A percentile compares a stretch with the other conserved stretches of the same genome.
Evolutionary conservation across 2,329 filamentous ascomycete genomes (phyloP).

Genomic region (Exophiala sp.): DNA sequence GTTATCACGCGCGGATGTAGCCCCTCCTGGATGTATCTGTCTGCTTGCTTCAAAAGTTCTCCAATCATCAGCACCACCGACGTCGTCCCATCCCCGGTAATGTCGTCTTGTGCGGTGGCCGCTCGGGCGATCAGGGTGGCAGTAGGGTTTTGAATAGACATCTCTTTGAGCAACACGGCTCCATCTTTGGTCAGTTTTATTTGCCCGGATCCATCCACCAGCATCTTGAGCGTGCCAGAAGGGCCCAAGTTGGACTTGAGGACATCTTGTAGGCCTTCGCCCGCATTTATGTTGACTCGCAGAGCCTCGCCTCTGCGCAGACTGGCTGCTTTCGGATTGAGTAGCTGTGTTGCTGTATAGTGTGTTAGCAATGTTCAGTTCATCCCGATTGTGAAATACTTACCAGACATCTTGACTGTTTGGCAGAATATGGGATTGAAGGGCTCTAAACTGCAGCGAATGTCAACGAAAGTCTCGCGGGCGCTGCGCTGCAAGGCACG

Average conservation of each 20-base stretch:
- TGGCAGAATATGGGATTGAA: neutral
- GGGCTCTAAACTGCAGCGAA: neutral
- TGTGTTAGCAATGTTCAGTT: neutral
- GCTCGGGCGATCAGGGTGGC: slow-evolving; percentile 76
- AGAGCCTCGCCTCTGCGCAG: slow-evolving; percentile 96
- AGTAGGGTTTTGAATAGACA: slow-evolving; percentile 61
- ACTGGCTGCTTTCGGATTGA: slow-evolving; percentile 98
- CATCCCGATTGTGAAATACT: neutral
- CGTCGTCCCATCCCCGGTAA: slow-evolving; percentile 95
- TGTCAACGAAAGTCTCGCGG: neutral
- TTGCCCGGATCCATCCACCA: slow-evolving; percentile 67
- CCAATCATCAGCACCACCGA: slow-evolving; percentile 92
- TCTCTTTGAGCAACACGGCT: slow-evolving; percentile 70
- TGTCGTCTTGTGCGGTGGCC: slow-evolving; percentile 96
- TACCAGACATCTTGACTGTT: slow-evolving; percentile 18
- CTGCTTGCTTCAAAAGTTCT: slow-evolving; percentile 94
- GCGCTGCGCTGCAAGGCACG: neutral
- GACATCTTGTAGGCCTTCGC: slow-evolving; percentile 88
- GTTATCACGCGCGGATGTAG: slow-evolving; percentile 94
- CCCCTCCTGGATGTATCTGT: slow-evolving; percentile 94
- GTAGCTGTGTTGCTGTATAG: slow-evolving; percentile 78
- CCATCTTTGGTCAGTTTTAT: slow-evolving; percentile 99
- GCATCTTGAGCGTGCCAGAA: slow-evolving; percentile 92
- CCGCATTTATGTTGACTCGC: slow-evolving; percentile 91
- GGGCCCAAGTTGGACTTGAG: slow-evolving; percentile 94